These are phyloP conservation scores for rapeseed (Brassica napus) DNA, from an alignment of 345 rosid genomes.

Conservation along the genomic window DNA sequence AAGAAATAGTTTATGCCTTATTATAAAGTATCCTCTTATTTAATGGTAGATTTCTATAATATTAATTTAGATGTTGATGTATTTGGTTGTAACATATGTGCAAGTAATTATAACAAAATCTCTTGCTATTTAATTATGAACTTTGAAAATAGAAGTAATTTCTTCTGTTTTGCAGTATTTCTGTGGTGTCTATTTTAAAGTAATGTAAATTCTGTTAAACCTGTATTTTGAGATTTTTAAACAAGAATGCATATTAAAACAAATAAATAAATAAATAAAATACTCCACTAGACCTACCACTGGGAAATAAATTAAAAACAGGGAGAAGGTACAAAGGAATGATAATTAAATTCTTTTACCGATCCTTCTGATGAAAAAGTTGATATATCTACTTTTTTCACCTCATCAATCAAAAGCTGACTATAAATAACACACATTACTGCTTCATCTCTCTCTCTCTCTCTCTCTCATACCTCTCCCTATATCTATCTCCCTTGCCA, in stretches of 20 bases:
- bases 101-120: background rate
- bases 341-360: background rate
- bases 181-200: background rate
- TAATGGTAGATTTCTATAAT: background rate
- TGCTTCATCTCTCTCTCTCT: background rate
- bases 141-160: background rate
- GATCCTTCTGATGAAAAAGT: background rate
- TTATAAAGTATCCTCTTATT: background rate
- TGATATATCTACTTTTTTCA: conserved; percentile 2
- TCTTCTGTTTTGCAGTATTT: background rate
- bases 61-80: background rate
- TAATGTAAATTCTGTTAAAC: background rate
- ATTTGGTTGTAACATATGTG: background rate
- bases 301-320: background rate
- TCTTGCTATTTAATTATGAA: background rate
- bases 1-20: background rate
- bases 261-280: background rate
- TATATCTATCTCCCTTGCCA: conserved; percentile 29
- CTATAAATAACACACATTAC: conserved; percentile 27
- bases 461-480: background rate
- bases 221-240: background rate
- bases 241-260: background rate
- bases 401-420: conserved; percentile 22
- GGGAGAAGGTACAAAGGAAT: conserved; percentile 1
- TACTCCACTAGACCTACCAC: conserved; percentile 19